Evolutionary conservation across 2,329 filamentous ascomycete species (phyloP).

Genomic region (Dactylellina parvicollis): DNA sequence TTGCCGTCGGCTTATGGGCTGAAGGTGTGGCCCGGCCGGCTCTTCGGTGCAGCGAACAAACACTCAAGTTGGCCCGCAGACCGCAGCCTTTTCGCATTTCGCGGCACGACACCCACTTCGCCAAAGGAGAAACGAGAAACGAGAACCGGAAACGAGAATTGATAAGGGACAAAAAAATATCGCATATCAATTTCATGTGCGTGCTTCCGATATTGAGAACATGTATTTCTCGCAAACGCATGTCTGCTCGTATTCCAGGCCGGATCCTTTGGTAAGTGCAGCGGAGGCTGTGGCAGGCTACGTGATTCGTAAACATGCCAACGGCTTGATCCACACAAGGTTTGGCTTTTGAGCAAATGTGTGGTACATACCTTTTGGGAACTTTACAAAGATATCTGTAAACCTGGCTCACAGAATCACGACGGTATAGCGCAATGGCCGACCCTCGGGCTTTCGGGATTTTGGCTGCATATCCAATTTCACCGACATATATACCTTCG

Average conservation of each 20-base stretch:
- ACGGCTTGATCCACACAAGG: no score
- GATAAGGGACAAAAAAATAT: constrained; percentile 9
- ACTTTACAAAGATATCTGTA: no score
- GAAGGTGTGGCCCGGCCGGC: constrained; percentile 27
- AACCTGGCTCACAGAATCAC: no score
- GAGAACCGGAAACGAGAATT: constrained; percentile 4
- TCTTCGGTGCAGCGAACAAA: constrained; percentile 29
- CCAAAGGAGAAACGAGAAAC: neutral
- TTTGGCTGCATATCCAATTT: neutral
- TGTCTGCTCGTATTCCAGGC: constrained; percentile 35
- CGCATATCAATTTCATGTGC: constrained; percentile 13
- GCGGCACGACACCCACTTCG: constrained; percentile 23
- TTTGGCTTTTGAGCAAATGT: no score
- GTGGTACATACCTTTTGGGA: no score
- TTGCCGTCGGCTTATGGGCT: constrained; percentile 4
- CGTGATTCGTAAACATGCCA: neutral
- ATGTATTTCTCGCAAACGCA: constrained; percentile 13
- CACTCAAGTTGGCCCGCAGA: constrained; percentile 3
- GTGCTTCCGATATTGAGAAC: neutral
- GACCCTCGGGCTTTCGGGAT: neutral
- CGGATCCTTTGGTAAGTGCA: neutral
- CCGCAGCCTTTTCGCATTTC: constrained; percentile 21
- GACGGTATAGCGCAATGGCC: no score
- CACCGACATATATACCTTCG: neutral
- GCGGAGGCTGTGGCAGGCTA: constrained; percentile 8